Conservation (phyloP, 495 filamentous ascomycete species). For the Aspergillus leporis region DNA sequence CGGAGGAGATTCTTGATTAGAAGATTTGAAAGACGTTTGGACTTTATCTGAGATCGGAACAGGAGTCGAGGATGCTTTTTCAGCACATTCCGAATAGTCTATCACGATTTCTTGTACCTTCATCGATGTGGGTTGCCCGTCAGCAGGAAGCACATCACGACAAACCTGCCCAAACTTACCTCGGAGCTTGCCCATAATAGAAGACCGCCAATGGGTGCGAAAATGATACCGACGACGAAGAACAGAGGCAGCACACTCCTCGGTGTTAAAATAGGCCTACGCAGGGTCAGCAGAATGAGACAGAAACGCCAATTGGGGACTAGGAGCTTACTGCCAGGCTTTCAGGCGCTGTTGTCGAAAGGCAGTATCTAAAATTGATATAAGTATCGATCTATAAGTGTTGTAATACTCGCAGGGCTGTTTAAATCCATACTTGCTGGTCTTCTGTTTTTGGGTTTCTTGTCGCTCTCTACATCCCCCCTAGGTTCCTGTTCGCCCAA, state of each 20-base stretch:
- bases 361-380: constrained; percentile 66
- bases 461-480: constrained; percentile 49
- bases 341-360: constrained; percentile 91
- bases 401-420: neutral
- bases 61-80: constrained; percentile 40
- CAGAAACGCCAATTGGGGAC: neutral
- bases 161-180: constrained; percentile 40
- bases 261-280: constrained; percentile 85
- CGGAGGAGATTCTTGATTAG: constrained; percentile 28
- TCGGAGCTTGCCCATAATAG: constrained; percentile 79
- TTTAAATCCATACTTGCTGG: constrained; percentile 68
- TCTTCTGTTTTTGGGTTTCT: constrained; percentile 83
- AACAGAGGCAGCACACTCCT: constrained; percentile 91
- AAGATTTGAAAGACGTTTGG: constrained; percentile 63
- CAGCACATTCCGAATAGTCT: constrained; percentile 80
- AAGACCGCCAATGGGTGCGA: constrained; percentile 83
- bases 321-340: constrained; percentile 79
- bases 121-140: constrained; percentile 14
- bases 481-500: constrained; percentile 49
- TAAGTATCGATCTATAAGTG: constrained; percentile 7
- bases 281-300: constrained; percentile 5
- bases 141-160: constrained; percentile 4
- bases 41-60: constrained; percentile 54
- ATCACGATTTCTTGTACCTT: constrained; percentile 89
- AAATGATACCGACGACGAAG: constrained; percentile 81